Evolutionary conservation across 768 basidiomycete species (phyloP).

Genomic region (Lactarius tabidus): DNA sequence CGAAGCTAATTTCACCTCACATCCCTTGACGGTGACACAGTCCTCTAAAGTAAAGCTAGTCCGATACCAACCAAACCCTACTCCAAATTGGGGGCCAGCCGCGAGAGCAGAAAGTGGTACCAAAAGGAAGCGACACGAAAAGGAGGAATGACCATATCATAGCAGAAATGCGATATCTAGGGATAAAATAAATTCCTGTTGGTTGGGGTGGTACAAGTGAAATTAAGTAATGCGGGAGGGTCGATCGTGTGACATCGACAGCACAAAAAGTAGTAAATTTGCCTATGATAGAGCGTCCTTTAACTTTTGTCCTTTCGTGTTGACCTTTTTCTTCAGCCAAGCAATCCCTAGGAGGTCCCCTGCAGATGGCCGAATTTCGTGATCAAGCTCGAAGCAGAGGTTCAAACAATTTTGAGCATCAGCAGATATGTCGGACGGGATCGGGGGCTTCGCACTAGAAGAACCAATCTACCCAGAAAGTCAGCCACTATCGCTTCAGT

Average conservation of each 20-base stretch:
- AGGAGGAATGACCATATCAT: slow-evolving; percentile 26
- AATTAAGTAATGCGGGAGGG: neutral
- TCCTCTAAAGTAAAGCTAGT: slow-evolving; percentile 72
- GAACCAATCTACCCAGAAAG: slow-evolving; percentile 72
- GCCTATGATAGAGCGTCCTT: slow-evolving; percentile 4
- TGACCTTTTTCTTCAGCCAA: slow-evolving; percentile 48
- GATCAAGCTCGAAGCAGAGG: slow-evolving; percentile 82
- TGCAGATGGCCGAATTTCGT: slow-evolving; percentile 76
- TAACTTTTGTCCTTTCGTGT: slow-evolving; percentile 7
- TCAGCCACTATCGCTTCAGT: neutral
- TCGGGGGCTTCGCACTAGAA: slow-evolving; percentile 75
- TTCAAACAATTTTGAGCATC: slow-evolving; percentile 87
- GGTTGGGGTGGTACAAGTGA: slow-evolving; percentile 4
- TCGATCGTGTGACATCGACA: neutral
- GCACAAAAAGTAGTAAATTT: neutral
- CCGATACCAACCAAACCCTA: slow-evolving; percentile 87
- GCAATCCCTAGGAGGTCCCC: slow-evolving; percentile 66
- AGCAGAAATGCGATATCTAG: slow-evolving; percentile 23
- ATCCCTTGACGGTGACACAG: slow-evolving; percentile 59
- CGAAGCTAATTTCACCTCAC: slow-evolving; percentile 70
- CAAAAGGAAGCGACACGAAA: slow-evolving; percentile 41
- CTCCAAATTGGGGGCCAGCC: slow-evolving; percentile 91
- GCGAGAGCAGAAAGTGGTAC: slow-evolving; percentile 49
- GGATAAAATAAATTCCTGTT: slow-evolving; percentile 16
- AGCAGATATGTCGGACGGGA: slow-evolving; percentile 85